phyloP scores from a whole-genome alignment of 2,329 filamentous ascomycete species.

The Xylariaceae sp. region DNA sequence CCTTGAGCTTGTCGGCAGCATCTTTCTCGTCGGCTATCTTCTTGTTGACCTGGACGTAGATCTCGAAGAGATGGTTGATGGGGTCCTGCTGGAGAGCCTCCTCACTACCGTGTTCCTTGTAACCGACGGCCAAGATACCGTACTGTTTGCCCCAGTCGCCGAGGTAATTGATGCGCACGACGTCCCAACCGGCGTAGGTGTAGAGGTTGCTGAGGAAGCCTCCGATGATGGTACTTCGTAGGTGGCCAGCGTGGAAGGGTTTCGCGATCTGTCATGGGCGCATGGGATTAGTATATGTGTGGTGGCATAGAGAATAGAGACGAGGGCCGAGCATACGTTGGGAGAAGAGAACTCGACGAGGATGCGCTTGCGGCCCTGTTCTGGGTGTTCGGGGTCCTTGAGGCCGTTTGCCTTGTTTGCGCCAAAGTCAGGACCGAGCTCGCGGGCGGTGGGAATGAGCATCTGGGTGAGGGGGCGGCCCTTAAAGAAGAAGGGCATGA shows the following conservation, averaged over 20 bases:
- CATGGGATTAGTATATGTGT: neutral
- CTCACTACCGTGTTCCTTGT: conserved; percentile 58
- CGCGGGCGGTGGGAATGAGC: conserved; percentile 66
- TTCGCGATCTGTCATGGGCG: conserved; percentile 46
- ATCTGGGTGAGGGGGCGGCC: conserved; percentile 60
- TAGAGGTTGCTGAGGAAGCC: conserved; percentile 69
- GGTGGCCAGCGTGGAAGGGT: conserved; percentile 70
- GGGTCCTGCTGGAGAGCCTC: conserved; percentile 61
- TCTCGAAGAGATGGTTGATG: conserved; percentile 67
- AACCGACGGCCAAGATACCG: conserved; percentile 64
- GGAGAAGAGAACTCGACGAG: conserved; percentile 72
- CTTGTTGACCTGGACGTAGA: conserved; percentile 66
- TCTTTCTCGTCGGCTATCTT: conserved; percentile 61
- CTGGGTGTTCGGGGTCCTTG: conserved; percentile 42
- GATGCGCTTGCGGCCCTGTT: conserved; percentile 44
- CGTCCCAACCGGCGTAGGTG: conserved; percentile 65
- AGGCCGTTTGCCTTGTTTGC: conserved; percentile 58
- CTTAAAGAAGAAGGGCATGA: conserved; percentile 79
- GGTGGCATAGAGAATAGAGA: conserved; percentile 57
- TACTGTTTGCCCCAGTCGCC: conserved; percentile 78
- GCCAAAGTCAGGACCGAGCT: conserved; percentile 59
- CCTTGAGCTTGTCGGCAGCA: conserved; percentile 48
- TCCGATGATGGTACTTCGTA: conserved; percentile 73
- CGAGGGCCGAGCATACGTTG: conserved; percentile 49
- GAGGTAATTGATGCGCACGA: conserved; percentile 69